A percentile compares a stretch with the other conserved stretches of the same genome.
Conservation (phyloP, 1,139 yeast species). For the Kluyveromyces sp. region DNA sequence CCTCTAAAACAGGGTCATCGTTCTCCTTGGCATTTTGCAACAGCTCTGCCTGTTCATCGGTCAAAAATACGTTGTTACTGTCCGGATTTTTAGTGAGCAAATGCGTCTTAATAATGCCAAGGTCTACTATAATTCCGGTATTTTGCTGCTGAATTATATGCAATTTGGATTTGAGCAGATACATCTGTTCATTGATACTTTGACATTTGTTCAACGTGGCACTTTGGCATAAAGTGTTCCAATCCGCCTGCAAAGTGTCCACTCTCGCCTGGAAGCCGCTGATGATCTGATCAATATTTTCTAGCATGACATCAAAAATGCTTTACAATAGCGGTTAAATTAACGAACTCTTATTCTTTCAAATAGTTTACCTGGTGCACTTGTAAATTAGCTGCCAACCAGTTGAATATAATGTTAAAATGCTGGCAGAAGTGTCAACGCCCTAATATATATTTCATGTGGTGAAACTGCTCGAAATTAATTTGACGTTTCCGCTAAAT, state of each 20-base stretch:
- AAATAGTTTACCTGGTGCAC: too few species aligned
- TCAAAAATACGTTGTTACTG: background rate
- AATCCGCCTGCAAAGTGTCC: slow-evolving; percentile 15
- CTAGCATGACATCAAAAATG: slow-evolving; percentile 5
- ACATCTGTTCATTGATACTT: slow-evolving; percentile 2
- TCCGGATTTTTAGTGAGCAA: background rate
- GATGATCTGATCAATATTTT: slow-evolving; percentile 11
- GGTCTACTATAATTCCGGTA: slow-evolving; percentile 19
- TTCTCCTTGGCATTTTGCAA: background rate
- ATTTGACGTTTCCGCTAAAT: background rate
- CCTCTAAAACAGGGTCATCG: background rate
- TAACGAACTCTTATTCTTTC: background rate
- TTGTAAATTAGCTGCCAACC: too few species aligned
- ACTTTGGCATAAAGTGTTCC: slow-evolving; percentile 13
- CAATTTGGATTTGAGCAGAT: slow-evolving; percentile 14
- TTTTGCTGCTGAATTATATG: slow-evolving; percentile 19
- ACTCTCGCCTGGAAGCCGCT: slow-evolving; percentile 11
- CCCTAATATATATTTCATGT: background rate
- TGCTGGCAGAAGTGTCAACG: background rate
- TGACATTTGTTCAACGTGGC: background rate
- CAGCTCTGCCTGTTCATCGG: background rate
- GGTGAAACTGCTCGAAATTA: background rate
- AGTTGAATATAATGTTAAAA: too few species aligned
- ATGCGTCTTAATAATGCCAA: slow-evolving; percentile 14
- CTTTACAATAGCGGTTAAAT: background rate